Conservation (phyloP, 1,284 basidiomycete genomes). For the Cutaneotrichosporon dermatis region DNA sequence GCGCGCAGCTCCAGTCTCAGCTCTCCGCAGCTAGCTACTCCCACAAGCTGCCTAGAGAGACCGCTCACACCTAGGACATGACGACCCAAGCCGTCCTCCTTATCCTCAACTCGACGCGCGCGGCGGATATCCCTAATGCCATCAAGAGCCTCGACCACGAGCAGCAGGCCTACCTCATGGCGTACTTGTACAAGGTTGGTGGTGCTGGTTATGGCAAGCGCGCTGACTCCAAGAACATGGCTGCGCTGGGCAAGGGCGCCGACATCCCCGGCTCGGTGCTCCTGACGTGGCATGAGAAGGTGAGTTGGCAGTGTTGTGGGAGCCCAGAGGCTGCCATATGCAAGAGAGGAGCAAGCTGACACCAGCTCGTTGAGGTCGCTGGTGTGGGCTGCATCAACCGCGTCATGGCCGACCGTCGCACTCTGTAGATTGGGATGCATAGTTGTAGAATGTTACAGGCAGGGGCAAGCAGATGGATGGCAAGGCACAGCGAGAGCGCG, state of each 20-base stretch:
- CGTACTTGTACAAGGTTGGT: constrained; percentile 83
- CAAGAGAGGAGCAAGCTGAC: background rate
- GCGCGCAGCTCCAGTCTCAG: background rate
- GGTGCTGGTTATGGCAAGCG: background rate
- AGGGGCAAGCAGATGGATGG: no score
- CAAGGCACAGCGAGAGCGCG: no score
- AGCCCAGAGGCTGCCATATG: background rate
- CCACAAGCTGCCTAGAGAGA: no score
- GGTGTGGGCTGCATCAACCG: constrained; percentile 95
- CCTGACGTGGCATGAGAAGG: constrained; percentile 94
- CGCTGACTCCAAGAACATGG: constrained; percentile 26
- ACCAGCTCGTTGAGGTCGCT: constrained; percentile 85
- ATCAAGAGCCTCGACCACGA: constrained; percentile 71
- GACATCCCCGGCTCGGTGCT: constrained; percentile 85
- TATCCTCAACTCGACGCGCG: constrained; percentile 90
- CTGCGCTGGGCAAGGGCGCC: constrained; percentile 63
- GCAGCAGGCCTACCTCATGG: constrained; percentile 91
- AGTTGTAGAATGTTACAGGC: constrained; percentile 1
- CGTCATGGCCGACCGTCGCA: constrained; percentile 91
- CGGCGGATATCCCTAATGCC: constrained; percentile 75
- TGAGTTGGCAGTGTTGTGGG: constrained; percentile 44
- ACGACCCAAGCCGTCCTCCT: constrained; percentile 81
- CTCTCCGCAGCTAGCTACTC: no score
- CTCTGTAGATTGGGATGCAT: constrained; percentile 55
- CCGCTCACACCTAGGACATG: constrained; percentile 55